Evolutionary conservation across 1,284 basidiomycete species (phyloP), one percentile per base, ranked within the genome.

Genomic region (Rhodotorula sp.): DNA sequence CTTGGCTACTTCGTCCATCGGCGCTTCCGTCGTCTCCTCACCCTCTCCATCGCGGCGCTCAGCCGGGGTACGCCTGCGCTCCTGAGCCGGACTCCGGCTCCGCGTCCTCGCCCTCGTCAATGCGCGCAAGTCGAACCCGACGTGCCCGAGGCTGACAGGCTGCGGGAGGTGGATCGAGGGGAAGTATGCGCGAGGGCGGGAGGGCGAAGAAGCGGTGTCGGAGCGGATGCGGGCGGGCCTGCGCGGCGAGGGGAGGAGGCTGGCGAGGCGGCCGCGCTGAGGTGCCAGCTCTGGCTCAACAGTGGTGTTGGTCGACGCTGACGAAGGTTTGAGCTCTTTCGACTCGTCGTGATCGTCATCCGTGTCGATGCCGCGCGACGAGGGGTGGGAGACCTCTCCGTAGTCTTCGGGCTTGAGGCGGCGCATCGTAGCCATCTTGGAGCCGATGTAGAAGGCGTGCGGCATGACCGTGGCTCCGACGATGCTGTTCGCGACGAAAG

Each of bases 401-500:
- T 74, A 70, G 8, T 67, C 66, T 19, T 68, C 68, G 1, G 70
- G 73, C 9, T 54, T 76, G 19, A 83, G 78, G 61, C 92, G 83
- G 72, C 93, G 88, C 77, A 93, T 88, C 0, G 90, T 91, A 4
- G 91, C 89, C 27, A 95, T 85, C 48, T 66, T 66, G 36, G 61
- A 66, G 13, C 80, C 79, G 19, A 97, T 84, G 82, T 92, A 94
- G 30, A 97, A 84, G 55, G 90, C 89, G 79, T 97, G 94, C 0
- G 94, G 94, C 94, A 88, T 93, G 54, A 91, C 87, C 0, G 90
- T 92, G 2, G 90, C 90, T 29, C 91, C 90, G 19, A 91, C 79
- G 68, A 92, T 89, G 32, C 52, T 66, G 24, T 19, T 59, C 46
- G 22, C 2, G 19, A 30, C 13, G 27, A 4, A 2, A 15, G 7